A percentile compares a stretch with the other conserved stretches of the same genome.
phyloP scores from a whole-genome alignment of 257 asterid species.

The Solanum etuberosum region DNA sequence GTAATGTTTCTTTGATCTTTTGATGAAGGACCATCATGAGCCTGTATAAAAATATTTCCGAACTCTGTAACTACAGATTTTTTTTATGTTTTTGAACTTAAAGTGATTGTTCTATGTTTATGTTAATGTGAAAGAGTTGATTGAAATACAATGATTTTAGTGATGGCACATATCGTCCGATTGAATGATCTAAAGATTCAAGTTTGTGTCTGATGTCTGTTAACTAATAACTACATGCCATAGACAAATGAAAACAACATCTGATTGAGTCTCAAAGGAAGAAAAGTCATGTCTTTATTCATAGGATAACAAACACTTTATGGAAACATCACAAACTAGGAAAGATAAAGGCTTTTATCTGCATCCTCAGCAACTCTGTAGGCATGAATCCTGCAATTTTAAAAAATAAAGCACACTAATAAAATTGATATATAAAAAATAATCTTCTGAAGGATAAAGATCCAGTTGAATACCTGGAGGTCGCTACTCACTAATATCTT shows the following conservation, averaged over 20 bases:
- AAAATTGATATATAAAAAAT: accelerated
- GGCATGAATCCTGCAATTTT: not conserved
- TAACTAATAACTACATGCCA: not conserved
- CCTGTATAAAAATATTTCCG: not conserved
- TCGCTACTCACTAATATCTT: too few relatives aligned
- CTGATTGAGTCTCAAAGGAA: not conserved
- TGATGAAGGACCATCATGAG: not conserved
- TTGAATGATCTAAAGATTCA: not conserved
- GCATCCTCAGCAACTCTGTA: not conserved
- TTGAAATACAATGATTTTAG: not conserved
- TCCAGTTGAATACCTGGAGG: not conserved
- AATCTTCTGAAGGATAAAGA: not conserved
- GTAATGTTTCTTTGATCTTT: not conserved
- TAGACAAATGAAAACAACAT: too few relatives aligned
- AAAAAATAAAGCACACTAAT: not conserved
- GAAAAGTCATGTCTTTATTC: not conserved
- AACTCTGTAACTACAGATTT: not conserved
- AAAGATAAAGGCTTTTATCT: not conserved
- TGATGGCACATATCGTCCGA: not conserved
- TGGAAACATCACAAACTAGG: not conserved
- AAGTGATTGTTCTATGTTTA: not conserved
- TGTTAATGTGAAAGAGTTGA: not conserved
- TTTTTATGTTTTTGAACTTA: too few relatives aligned
- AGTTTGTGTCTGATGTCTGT: not conserved
- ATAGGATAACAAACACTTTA: not conserved